Evolutionary conservation across 139 green algal genomes (phyloP), one percentile per base, ranked within the genome.

Genomic region (Haematococcus lacustris): DNA sequence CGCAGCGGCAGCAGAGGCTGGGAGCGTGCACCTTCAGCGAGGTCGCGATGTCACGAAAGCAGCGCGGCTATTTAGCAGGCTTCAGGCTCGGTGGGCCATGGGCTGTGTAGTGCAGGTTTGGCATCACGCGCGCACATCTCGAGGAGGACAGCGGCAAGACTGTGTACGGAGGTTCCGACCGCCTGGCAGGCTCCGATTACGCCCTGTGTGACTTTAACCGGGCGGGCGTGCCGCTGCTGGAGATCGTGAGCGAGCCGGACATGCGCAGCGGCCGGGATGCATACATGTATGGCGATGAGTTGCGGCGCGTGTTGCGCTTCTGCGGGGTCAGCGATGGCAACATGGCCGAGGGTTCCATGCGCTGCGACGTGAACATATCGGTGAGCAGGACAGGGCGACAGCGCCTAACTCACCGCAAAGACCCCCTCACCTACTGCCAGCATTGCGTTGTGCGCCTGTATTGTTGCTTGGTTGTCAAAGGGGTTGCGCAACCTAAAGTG

Each of bases 141-240:
- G 95, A 99, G 78, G 95, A 99, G 78, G 95, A 99, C 75, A 88
- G 94, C 21, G 95, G 93, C 43, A 99, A 99, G 83, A 88, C 93
- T 69, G 80, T 92, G n/a, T 88, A 97, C 79, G 81, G 73, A 26
- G 92, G 89, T 2, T 77, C 87, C 40, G 82, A 84, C 63, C 65
- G 77, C 28, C 82, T 98, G 25, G 83, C 86, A 34, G 88, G 89
- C 21, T 87, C 84, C 3, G 71, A 82, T 34, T 83, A 87, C 69
- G 87, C 83, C 23, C 76, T 94, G 61, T 86, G 91, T 59, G 95
- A 99, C 83, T 97, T 91, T 85, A 99, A 99, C 78, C 74, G 92
- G 1, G 93, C 93, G 59, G 67, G 67, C 32, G 67, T 72, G 30
- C 67, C 67, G 13, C 85, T 98, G 80, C 76, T 98, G 71, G 94